Conservation (phyloP, 2,329 filamentous ascomycete genomes). For the Cryphonectria parasitica region DNA sequence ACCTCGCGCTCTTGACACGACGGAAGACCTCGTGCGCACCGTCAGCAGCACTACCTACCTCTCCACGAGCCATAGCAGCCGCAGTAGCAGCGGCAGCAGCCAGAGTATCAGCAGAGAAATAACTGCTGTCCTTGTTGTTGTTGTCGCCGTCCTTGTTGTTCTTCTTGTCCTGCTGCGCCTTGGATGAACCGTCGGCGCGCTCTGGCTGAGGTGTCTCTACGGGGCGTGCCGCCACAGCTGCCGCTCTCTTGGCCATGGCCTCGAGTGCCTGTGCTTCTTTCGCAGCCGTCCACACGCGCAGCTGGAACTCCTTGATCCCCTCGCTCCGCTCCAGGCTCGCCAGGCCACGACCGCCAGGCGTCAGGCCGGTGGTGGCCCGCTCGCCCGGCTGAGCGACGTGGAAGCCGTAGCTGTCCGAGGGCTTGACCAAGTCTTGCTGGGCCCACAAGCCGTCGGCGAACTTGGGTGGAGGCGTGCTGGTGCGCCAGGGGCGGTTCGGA, state of each 20-base stretch:
- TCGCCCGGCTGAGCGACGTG: constrained; percentile 4
- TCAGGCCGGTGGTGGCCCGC: background rate
- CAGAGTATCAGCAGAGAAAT: background rate
- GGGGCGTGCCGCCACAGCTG: background rate
- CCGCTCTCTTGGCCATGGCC: background rate
- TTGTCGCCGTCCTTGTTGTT: background rate
- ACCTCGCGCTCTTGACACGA: background rate
- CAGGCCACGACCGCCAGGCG: background rate
- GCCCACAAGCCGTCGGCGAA: constrained; percentile 1
- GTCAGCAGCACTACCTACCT: no score
- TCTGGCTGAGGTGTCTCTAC: background rate
- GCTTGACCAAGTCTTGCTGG: background rate
- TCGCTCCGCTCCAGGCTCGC: constrained; percentile 8
- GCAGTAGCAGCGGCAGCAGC: background rate
- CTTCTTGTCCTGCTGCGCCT: constrained; percentile 1
- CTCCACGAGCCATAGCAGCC: background rate
- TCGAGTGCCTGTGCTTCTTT: background rate
- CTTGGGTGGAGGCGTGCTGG: background rate
- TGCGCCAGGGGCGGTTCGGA: constrained; percentile 10
- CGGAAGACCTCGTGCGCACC: background rate
- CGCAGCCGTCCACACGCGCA: background rate
- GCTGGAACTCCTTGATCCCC: constrained; percentile 18
- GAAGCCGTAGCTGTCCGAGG: background rate
- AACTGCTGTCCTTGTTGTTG: background rate
- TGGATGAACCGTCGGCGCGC: background rate